Percentiles rank a stretch among this genome's conserved stretches.
phyloP scores from a whole-genome alignment of 768 basidiomycete genomes.

The Amanita jacksonii region DNA sequence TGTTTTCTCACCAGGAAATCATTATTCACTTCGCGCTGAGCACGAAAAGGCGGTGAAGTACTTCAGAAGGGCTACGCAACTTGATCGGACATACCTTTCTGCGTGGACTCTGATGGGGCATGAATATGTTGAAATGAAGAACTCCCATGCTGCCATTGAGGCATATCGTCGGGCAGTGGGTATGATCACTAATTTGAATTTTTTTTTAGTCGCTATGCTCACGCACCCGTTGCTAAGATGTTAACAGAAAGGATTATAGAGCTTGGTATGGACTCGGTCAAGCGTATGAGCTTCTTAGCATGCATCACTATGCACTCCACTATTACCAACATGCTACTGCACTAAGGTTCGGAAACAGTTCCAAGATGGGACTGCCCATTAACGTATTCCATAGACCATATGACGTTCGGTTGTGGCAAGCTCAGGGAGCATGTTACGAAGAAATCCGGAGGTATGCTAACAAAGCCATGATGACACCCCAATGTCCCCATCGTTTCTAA shows the following conservation, averaged over 20 bases:
- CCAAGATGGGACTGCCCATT: neutral
- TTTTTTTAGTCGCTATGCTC: constrained; percentile 1
- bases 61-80: constrained; percentile 88
- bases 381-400: constrained; percentile 56
- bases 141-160: constrained; percentile 97
- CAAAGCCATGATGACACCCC: too few relatives aligned
- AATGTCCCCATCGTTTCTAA: too few relatives aligned
- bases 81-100: constrained; percentile 89
- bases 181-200: constrained; percentile 26
- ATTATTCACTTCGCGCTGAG: constrained; percentile 87
- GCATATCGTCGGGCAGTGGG: constrained; percentile 94
- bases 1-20: constrained; percentile 63
- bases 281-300: constrained; percentile 92
- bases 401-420: constrained; percentile 94
- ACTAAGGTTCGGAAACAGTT: constrained; percentile 48
- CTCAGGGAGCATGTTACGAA: constrained; percentile 89
- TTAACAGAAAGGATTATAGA: constrained; percentile 93
- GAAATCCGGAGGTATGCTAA: constrained; percentile 68
- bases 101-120: constrained; percentile 99
- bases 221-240: constrained; percentile 49
- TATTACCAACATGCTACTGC: constrained; percentile 97
- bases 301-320: constrained; percentile 93
- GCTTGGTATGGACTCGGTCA: constrained; percentile 99
- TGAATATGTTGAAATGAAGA: constrained; percentile 98
- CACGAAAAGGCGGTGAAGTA: constrained; percentile 96